phyloP scores from a whole-genome alignment of 2,329 filamentous ascomycete genomes.

The Botrytis deweyae region DNA sequence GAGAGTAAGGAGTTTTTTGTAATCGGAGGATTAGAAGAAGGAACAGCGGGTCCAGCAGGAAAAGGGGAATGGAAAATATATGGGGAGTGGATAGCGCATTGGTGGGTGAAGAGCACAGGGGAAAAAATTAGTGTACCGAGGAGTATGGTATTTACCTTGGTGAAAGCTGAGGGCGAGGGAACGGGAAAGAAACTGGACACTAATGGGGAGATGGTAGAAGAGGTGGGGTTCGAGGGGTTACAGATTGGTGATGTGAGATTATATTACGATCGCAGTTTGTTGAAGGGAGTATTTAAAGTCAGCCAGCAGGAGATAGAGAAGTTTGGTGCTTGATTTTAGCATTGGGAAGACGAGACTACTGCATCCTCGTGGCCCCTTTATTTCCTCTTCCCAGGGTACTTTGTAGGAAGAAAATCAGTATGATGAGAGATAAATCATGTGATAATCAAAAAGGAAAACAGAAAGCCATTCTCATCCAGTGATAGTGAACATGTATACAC shows the following conservation, averaged over 20 bases:
- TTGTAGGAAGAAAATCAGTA: no score
- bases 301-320: conserved; percentile 22
- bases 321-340: conserved; percentile 10
- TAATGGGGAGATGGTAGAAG: not conserved
- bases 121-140: conserved; percentile 21
- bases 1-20: conserved; percentile 10
- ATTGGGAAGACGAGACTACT: not conserved
- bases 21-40: not conserved
- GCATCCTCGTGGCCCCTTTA: not conserved
- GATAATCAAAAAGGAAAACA: not conserved
- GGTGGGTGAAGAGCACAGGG: conserved; percentile 19
- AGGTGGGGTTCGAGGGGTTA: conserved; percentile 24
- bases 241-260: conserved; percentile 24
- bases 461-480: not conserved
- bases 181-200: not conserved
- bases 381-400: not conserved
- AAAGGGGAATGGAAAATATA: conserved; percentile 19
- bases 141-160: conserved; percentile 21
- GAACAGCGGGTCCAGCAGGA: no score
- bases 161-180: conserved; percentile 20
- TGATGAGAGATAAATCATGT: not conserved
- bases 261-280: conserved; percentile 25
- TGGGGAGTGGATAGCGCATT: conserved; percentile 21
- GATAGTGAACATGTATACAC: not conserved
- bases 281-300: conserved; percentile 11